Evolutionary conservation across 129 eudicot genomes (phyloP).

Genomic region (Arctium lappa): DNA sequence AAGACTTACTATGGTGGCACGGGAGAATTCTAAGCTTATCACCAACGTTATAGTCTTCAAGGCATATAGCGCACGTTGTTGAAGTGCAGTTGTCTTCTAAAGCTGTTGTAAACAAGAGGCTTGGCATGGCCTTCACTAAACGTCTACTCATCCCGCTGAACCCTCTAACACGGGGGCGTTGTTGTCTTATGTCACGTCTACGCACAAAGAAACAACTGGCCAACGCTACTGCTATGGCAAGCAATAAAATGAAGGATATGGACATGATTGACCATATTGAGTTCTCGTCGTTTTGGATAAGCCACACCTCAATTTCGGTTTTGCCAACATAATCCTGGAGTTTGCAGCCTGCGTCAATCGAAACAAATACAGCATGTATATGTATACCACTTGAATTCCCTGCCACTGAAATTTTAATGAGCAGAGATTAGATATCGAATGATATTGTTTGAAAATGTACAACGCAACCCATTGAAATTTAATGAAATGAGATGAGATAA

Average conservation of each 20-base stretch:
- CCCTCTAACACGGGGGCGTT: slow-evolving; percentile 51
- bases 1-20: slow-evolving; percentile 71
- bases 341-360: slow-evolving; percentile 45
- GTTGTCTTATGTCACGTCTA: slow-evolving; percentile 55
- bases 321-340: slow-evolving; percentile 44
- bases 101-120: slow-evolving; percentile 56
- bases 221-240: slow-evolving; percentile 57
- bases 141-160: slow-evolving; percentile 77
- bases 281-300: slow-evolving; percentile 44
- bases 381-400: slow-evolving; percentile 61
- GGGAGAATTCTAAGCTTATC: slow-evolving; percentile 77
- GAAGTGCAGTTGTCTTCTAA: slow-evolving; percentile 72
- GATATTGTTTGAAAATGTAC: not conserved
- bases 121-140: slow-evolving; percentile 72
- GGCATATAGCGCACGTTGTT: slow-evolving; percentile 71
- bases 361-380: slow-evolving; percentile 54
- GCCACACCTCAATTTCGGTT: slow-evolving; percentile 44
- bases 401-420: slow-evolving; percentile 52
- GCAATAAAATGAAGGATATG: slow-evolving; percentile 52
- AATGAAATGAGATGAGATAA: no score
- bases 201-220: slow-evolving; percentile 61
- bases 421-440: not conserved
- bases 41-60: slow-evolving; percentile 68
- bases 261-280: slow-evolving; percentile 78
- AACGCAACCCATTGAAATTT: not conserved